Evolutionary conservation across 2,329 filamentous ascomycete genomes (phyloP).

Genomic region (Fusarium beomiforme): DNA sequence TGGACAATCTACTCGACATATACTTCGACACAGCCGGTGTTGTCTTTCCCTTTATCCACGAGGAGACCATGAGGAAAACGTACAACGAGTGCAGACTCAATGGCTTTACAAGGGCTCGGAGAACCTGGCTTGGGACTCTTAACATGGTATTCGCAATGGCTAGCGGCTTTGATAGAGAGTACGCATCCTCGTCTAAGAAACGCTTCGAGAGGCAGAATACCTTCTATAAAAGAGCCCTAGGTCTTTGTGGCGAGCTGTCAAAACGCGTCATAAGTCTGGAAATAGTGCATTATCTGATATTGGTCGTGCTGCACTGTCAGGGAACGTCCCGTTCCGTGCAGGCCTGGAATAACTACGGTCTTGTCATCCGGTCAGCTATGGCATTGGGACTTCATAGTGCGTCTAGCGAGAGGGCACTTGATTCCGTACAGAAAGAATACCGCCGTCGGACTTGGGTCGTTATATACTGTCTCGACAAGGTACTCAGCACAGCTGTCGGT

Average conservation of each 20-base stretch:
- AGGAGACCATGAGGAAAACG: background rate
- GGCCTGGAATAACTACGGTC: background rate
- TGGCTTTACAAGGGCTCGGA: background rate
- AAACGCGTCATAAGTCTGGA: background rate
- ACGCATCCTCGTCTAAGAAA: background rate
- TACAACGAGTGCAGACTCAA: background rate
- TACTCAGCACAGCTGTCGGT: background rate
- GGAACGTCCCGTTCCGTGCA: background rate
- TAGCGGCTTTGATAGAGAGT: background rate
- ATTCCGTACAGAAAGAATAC: background rate
- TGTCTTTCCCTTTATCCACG: background rate
- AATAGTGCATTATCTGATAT: background rate
- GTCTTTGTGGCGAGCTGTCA: background rate
- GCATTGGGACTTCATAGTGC: background rate
- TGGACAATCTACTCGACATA: background rate
- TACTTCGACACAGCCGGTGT: background rate
- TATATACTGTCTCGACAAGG: background rate
- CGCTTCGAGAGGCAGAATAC: background rate
- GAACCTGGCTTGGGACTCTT: background rate
- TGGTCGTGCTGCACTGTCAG: background rate
- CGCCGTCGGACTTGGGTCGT: background rate
- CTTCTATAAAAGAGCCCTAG: background rate
- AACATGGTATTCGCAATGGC: background rate
- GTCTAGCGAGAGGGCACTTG: background rate
- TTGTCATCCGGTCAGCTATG: background rate